Evolutionary conservation across 768 basidiomycete species (phyloP).

Genomic region (Auriculariales sp.): DNA sequence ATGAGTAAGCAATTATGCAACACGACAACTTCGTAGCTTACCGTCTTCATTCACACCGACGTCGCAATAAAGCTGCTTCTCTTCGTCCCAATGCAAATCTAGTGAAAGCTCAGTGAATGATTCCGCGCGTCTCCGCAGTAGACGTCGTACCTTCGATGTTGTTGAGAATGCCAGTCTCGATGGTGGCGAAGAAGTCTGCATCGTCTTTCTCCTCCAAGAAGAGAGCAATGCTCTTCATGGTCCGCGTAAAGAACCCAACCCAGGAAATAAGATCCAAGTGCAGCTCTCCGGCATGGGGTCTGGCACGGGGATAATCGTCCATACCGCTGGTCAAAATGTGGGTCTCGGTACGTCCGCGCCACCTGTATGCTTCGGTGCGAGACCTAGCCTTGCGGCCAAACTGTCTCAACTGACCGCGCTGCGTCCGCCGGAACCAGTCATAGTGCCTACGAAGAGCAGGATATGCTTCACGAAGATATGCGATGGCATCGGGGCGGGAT

Average conservation of each 20-base stretch:
- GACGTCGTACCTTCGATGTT: slow-evolving; percentile 65
- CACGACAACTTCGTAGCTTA: slow-evolving; percentile 15
- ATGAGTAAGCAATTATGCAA: background rate
- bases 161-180: slow-evolving; percentile 64
- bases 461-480: slow-evolving; percentile 72
- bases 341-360: slow-evolving; percentile 76
- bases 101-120: background rate
- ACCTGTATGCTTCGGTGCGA: slow-evolving; percentile 82
- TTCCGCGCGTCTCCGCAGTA: background rate
- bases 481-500: slow-evolving; percentile 27
- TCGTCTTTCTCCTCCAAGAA: slow-evolving; percentile 84
- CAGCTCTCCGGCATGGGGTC: slow-evolving; percentile 80
- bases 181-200: slow-evolving; percentile 53
- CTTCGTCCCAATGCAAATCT: slow-evolving; percentile 92
- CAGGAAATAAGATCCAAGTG: slow-evolving; percentile 89
- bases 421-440: slow-evolving; percentile 91
- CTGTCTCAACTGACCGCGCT: slow-evolving; percentile 86
- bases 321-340: slow-evolving; percentile 91
- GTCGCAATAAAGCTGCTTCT: slow-evolving; percentile 88
- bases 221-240: slow-evolving; percentile 81
- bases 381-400: slow-evolving; percentile 75
- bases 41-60: slow-evolving; percentile 74
- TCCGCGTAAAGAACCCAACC: slow-evolving; percentile 92
- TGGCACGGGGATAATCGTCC: slow-evolving; percentile 91
- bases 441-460: slow-evolving; percentile 77